A percentile compares a stretch with the other conserved stretches of the same genome.
phyloP scores from a whole-genome alignment of 2,329 filamentous ascomycete genomes.

The Aspergillus terreus region DNA sequence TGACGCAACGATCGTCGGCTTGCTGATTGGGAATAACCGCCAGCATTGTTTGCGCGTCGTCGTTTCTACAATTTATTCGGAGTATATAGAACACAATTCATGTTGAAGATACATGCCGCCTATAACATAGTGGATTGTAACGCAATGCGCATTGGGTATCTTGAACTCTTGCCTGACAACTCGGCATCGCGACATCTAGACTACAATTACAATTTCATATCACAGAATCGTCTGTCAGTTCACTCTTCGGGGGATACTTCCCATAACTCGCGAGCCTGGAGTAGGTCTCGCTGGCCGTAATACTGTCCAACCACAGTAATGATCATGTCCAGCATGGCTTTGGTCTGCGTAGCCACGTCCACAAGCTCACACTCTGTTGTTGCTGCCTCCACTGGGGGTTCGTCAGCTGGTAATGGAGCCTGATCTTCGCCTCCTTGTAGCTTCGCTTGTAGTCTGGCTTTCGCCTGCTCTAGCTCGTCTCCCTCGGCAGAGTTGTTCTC shows the following conservation, averaged over 20 bases:
- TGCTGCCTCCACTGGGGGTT: not conserved
- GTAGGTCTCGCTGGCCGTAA: slow-evolving; percentile 82
- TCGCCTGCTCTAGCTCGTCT: slow-evolving; percentile 47
- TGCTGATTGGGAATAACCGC: too few relatives aligned
- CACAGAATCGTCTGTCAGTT: too few relatives aligned
- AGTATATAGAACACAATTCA: not conserved
- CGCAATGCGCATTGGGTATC: not conserved
- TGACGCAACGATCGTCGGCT: not conserved
- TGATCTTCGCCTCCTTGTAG: slow-evolving; percentile 20
- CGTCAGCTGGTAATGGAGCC: slow-evolving; percentile 16
- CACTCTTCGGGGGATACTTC: slow-evolving; percentile 3
- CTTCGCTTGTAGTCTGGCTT: slow-evolving; percentile 44
- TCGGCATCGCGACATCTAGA: not conserved
- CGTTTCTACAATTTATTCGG: too few relatives aligned
- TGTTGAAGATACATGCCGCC: too few relatives aligned
- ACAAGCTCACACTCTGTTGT: slow-evolving; percentile 14
- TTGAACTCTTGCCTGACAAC: not conserved
- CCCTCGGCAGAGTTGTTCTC: slow-evolving; percentile 10
- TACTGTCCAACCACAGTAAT: slow-evolving; percentile 81
- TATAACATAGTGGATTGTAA: too few relatives aligned
- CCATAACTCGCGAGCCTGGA: slow-evolving; percentile 66
- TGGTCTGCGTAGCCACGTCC: slow-evolving; percentile 28
- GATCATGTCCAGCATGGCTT: slow-evolving; percentile 86
- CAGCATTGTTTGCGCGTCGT: too few relatives aligned
- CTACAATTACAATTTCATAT: not conserved